These are phyloP conservation scores for Phalaenopsis aphrodite DNA, from an alignment of 106 monocot species.

Conservation along the genomic window DNA sequence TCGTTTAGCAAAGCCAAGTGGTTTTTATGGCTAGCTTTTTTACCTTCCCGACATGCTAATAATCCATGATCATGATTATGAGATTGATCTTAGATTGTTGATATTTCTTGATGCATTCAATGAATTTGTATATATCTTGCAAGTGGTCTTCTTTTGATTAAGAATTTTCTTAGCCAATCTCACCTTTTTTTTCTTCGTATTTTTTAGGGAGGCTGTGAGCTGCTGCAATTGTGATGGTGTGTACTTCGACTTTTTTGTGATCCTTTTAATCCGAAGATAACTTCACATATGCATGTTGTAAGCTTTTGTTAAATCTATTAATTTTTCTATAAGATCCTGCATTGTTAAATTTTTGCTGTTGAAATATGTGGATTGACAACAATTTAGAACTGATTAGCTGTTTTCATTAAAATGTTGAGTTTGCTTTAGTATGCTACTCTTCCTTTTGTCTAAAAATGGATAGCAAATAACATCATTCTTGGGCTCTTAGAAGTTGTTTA, in stretches of 20 bases:
- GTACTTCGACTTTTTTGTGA: constrained; percentile 9
- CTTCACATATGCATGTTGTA: background rate
- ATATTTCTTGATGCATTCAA: background rate
- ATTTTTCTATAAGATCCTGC: background rate
- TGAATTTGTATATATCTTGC: background rate
- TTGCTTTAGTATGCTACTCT: background rate
- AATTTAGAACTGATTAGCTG: background rate
- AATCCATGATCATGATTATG: background rate
- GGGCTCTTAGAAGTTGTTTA: too few relatives aligned
- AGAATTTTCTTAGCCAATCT: constrained; percentile 2
- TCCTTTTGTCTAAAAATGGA: background rate
- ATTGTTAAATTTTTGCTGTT: background rate
- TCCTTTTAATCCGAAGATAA: background rate
- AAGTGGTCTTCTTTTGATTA: background rate
- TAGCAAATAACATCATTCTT: background rate
- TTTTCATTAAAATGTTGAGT: background rate
- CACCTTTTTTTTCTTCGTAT: constrained; percentile 10
- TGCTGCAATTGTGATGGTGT: constrained; percentile 80
- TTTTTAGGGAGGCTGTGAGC: constrained; percentile 68
- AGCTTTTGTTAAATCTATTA: background rate
- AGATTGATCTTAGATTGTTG: background rate
- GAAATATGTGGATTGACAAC: background rate
- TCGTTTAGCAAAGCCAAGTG: background rate
- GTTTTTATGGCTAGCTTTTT: background rate
- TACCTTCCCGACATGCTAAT: background rate